Base-by-base conservation (phyloP, 2,329 filamentous ascomycete genomes). In the Penicillium digitatum region DNA sequence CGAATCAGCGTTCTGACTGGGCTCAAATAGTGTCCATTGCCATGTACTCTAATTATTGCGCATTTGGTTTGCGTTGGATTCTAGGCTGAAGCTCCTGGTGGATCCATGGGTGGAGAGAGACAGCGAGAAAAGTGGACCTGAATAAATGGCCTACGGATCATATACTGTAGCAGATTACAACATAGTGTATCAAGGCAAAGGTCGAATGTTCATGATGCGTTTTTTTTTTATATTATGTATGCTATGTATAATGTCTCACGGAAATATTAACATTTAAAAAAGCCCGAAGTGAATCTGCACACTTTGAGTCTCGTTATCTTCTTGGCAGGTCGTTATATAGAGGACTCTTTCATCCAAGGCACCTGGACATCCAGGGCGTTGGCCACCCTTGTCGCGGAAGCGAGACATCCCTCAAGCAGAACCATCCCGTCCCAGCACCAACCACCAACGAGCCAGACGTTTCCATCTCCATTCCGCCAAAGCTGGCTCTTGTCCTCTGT, bases 351-450 rank as follows among this genome's bases (percentile, higher is more conserved):
- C 52, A 54, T 54, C 72, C 72, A 75, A 3, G 72, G 71, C 6
- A 72, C 67, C n/a, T 70, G 62, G 5, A 85, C 78, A 7, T 72
- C 80, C 62, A 85, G 76, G 12, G 75, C 77, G n/a, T 70, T 61
- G 0, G 82, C 83, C 42, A 85, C 74, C 32, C 77, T 74, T 76
- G 82, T 81, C 1, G 83, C 82, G 8, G 82, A 85, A 2, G 82
- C 75, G 3, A 85, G 72, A 52, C 83, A 86, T 1, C 83, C 83
- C 65, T 85, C 83, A 3, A 86, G 66, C 16, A 86, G 61, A 1
- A 86, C 82, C 82, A 86, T 82, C 3, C 83, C 83, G 65, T 86
- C 83, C 82, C 82, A 85, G 60, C 82, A 86, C 83, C 82, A 86
- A 0, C 81, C 80, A 6, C 83, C 83, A 0, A 77, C 74, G 12